Conservation (phyloP, 2,329 filamentous ascomycete species). For the Bertia moriformis region DNA sequence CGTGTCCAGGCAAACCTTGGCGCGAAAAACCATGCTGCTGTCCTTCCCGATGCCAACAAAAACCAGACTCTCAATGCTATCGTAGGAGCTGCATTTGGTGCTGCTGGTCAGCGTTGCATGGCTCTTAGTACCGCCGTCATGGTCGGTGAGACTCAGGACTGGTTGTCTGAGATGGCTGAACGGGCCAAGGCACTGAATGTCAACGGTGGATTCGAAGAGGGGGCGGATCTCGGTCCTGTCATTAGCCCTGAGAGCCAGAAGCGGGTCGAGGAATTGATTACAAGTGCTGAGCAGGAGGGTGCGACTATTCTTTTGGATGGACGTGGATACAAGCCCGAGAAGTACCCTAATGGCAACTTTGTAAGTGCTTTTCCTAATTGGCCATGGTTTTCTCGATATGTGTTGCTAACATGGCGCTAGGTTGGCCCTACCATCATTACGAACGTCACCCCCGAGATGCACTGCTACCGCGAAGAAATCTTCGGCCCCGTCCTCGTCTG, state of each 20-base stretch:
- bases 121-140: conserved; percentile 50
- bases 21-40: conserved; percentile 56
- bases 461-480: conserved; percentile 18
- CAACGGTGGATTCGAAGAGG: conserved; percentile 9
- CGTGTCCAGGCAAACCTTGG: conserved; percentile 56
- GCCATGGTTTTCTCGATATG: too few relatives aligned
- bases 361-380: neutral
- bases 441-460: conserved; percentile 16
- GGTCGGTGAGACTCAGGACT: conserved; percentile 50
- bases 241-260: conserved; percentile 8
- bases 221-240: conserved; percentile 9
- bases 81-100: conserved; percentile 52
- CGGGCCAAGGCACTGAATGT: conserved; percentile 35
- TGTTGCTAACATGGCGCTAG: conserved; percentile 2
- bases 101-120: conserved; percentile 58
- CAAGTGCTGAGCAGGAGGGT: conserved; percentile 8
- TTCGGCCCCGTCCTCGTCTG: conserved; percentile 20
- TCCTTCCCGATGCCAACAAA: conserved; percentile 56
- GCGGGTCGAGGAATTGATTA: conserved; percentile 8
- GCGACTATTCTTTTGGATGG: conserved; percentile 9
- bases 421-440: conserved; percentile 18
- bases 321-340: conserved; percentile 7
- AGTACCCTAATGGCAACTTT: conserved; percentile 8
- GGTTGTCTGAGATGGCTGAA: conserved; percentile 48
- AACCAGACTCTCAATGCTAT: conserved; percentile 54